phyloP scores from a whole-genome alignment of 345 rosid species.

The Acer campestre region DNA sequence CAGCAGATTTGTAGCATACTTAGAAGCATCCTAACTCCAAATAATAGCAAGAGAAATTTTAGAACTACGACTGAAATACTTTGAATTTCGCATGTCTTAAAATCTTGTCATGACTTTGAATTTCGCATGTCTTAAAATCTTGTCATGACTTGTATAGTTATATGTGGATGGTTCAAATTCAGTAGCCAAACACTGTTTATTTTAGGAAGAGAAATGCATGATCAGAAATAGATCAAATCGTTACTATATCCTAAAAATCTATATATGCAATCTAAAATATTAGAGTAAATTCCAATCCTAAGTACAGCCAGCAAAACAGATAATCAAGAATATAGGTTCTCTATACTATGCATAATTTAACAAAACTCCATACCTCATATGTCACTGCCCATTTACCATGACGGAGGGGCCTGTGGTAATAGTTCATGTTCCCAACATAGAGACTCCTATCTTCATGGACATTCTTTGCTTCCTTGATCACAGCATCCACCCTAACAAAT shows the following conservation, averaged over 20 bases:
- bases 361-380: constrained; percentile 63
- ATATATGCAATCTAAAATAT: neutral
- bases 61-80: neutral
- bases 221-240: neutral
- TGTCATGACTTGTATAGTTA: neutral
- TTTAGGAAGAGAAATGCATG: neutral
- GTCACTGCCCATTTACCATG: constrained; percentile 98
- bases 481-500: constrained; percentile 80
- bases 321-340: neutral
- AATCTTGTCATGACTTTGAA: neutral
- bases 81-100: neutral
- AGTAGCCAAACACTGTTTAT: neutral
- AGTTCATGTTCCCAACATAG: constrained; percentile 90
- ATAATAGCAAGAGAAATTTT: neutral
- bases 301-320: neutral
- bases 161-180: neutral
- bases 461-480: constrained; percentile 62
- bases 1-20: neutral
- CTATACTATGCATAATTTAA: neutral
- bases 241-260: neutral
- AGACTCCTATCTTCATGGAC: constrained; percentile 58
- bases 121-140: too few relatives aligned
- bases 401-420: constrained; percentile 87
- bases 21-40: neutral
- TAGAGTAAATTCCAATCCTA: neutral